These are phyloP conservation scores for Eucalyptus regnans DNA, from an alignment of 345 rosid species.

Conservation along the genomic window DNA sequence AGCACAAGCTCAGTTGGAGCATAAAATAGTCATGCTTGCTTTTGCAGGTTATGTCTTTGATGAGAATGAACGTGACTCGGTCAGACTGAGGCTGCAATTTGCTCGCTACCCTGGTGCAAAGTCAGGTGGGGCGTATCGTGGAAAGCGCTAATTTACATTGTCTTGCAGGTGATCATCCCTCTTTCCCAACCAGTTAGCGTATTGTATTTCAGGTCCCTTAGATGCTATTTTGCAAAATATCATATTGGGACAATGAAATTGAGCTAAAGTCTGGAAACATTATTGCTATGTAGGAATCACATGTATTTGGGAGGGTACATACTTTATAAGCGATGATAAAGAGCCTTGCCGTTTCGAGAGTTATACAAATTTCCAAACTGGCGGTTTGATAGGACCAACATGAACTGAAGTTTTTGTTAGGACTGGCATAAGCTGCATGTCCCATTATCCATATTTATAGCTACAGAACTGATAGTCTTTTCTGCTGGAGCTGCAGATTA, in stretches of 20 bases:
- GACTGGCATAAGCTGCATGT: neutral
- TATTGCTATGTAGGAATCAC: slow-evolving; percentile 36
- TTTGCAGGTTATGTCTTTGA: slow-evolving; percentile 73
- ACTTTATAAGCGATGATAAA: slow-evolving; percentile 9
- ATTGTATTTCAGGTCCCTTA: neutral
- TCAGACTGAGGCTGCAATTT: slow-evolving; percentile 55
- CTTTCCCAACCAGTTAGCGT: slow-evolving; percentile 7
- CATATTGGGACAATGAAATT: slow-evolving; percentile 9
- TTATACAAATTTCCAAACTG: slow-evolving; percentile 5
- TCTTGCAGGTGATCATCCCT: slow-evolving; percentile 28
- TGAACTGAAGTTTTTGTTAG: neutral
- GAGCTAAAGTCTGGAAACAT: slow-evolving; percentile 17
- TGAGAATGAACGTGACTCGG: slow-evolving; percentile 55
- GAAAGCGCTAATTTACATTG: slow-evolving; percentile 35
- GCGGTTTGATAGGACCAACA: slow-evolving; percentile 9
- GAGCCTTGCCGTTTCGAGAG: slow-evolving; percentile 12
- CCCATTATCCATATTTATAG: neutral
- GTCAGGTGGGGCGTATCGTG: slow-evolving; percentile 65
- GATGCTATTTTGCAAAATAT: slow-evolving; percentile 9
- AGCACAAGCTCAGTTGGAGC: slow-evolving; percentile 9
- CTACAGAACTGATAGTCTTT: neutral
- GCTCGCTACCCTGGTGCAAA: slow-evolving; percentile 77
- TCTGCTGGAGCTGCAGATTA: neutral
- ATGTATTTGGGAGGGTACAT: slow-evolving; percentile 17
- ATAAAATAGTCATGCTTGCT: slow-evolving; percentile 33